These are phyloP conservation scores for Glycine soja DNA, from an alignment of 306 rosid species.

Conservation along the genomic window DNA sequence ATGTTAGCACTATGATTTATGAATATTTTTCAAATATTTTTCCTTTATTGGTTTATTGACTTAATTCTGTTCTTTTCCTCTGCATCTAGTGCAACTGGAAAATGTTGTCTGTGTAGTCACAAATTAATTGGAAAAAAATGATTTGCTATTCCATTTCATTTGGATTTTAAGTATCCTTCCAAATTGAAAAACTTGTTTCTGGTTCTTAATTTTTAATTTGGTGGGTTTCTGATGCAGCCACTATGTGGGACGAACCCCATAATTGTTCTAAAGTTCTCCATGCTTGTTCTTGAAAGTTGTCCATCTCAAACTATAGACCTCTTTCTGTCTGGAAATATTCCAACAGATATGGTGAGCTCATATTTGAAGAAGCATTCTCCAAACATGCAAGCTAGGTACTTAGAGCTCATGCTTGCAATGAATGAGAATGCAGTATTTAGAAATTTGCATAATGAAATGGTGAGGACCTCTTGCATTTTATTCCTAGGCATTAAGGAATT, in stretches of 20 bases:
- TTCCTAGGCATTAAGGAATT: conserved; percentile 41
- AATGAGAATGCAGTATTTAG: conserved; percentile 89
- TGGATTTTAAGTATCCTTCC: conserved; percentile 19
- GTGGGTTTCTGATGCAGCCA: conserved; percentile 70
- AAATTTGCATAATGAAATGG: conserved; percentile 98
- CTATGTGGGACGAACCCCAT: conserved; percentile 92
- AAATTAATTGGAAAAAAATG: conserved; percentile 12
- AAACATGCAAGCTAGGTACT: conserved; percentile 88
- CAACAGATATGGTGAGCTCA: conserved; percentile 95
- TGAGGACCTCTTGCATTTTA: conserved; percentile 50
- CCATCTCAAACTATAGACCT: conserved; percentile 95
- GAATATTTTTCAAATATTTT: too few species aligned
- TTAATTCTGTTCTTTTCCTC: conserved; percentile 35
- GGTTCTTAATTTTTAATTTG: conserved; percentile 43
- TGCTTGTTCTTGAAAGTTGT: conserved; percentile 97
- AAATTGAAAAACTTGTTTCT: conserved; percentile 7
- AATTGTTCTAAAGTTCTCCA: conserved; percentile 91
- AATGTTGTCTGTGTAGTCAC: conserved; percentile 30
- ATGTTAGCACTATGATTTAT: neutral
- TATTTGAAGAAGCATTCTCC: conserved; percentile 98
- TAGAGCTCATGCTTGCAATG: conserved; percentile 99
- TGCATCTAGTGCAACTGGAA: conserved; percentile 23
- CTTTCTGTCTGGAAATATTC: conserved; percentile 94
- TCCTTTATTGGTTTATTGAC: conserved; percentile 3
- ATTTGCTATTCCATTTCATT: neutral